These are phyloP conservation scores for Dryadomyces quercus-mongolicae DNA, from an alignment of 2,329 filamentous ascomycete genomes.

Conservation along the genomic window DNA sequence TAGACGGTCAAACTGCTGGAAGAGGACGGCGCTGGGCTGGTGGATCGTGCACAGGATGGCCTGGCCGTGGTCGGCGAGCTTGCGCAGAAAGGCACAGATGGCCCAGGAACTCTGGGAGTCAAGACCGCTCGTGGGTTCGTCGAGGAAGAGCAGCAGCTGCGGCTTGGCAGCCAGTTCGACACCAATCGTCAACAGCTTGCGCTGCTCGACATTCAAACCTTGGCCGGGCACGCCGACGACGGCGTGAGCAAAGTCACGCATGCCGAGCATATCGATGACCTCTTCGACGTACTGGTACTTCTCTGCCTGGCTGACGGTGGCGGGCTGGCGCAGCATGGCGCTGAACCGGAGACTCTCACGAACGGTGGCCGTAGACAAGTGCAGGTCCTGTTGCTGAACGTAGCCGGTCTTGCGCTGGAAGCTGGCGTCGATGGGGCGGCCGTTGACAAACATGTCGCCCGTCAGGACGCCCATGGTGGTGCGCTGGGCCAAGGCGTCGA, in stretches of 20 bases:
- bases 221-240: constrained; percentile 84
- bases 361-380: constrained; percentile 72
- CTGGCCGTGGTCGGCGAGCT: constrained; percentile 76
- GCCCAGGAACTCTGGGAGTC: constrained; percentile 91
- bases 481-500: constrained; percentile 76
- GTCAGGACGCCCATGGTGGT: constrained; percentile 81
- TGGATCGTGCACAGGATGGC: constrained; percentile 96
- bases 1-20: constrained; percentile 78
- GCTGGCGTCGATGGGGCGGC: constrained; percentile 57
- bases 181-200: constrained; percentile 71
- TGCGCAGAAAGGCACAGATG: constrained; percentile 76
- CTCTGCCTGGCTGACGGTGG: constrained; percentile 55
- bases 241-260: constrained; percentile 82
- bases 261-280: constrained; percentile 81
- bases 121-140: constrained; percentile 90
- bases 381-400: constrained; percentile 80
- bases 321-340: constrained; percentile 73
- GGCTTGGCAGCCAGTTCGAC: constrained; percentile 94
- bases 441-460: constrained; percentile 64
- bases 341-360: constrained; percentile 80
- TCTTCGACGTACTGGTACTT: constrained; percentile 87
- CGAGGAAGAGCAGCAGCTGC: constrained; percentile 76
- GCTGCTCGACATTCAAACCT: constrained; percentile 61
- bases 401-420: constrained; percentile 91
- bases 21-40: constrained; percentile 90